Evolutionary conservation across 352 stramenopile species (phyloP).

Genomic region (Phytophthora fragariaefolia): DNA sequence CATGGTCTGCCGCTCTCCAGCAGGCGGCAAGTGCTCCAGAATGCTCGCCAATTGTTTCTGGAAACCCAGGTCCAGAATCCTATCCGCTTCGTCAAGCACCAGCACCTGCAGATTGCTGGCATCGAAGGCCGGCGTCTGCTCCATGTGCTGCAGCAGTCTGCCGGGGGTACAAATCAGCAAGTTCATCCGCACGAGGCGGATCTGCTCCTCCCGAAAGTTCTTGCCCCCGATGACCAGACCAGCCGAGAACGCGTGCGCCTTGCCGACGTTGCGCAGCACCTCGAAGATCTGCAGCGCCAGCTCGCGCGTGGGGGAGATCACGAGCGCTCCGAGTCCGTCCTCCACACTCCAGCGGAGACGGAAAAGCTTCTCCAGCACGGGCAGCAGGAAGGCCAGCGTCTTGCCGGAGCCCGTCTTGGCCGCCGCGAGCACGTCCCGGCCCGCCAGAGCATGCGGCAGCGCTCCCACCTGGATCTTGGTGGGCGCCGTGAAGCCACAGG

Average conservation of each 20-base stretch:
- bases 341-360: slow-evolving; percentile 85
- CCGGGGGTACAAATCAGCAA: slow-evolving; percentile 98
- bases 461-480: slow-evolving; percentile 92
- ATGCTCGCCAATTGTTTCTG: slow-evolving; percentile 98
- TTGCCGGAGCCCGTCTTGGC: slow-evolving; percentile 95
- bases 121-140: slow-evolving; percentile 98
- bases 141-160: slow-evolving; percentile 97
- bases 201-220: slow-evolving; percentile 95
- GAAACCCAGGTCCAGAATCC: slow-evolving; percentile 99
- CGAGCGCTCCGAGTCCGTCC: slow-evolving; percentile 96
- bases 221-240: slow-evolving; percentile 98
- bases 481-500: slow-evolving; percentile 84
- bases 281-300: slow-evolving; percentile 99
- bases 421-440: slow-evolving; percentile 91
- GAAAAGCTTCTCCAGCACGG: slow-evolving; percentile 92
- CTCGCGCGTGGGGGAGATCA: slow-evolving; percentile 98
- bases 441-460: slow-evolving; percentile 88
- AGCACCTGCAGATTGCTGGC: slow-evolving; percentile 94
- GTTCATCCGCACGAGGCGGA: slow-evolving; percentile 95
- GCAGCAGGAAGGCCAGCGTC: slow-evolving; percentile 93
- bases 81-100: slow-evolving; percentile 99
- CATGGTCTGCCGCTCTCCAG: slow-evolving; percentile 93
- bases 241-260: slow-evolving; percentile 96
- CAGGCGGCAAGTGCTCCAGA: slow-evolving; percentile 94
- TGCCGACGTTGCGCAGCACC: slow-evolving; percentile 96